Evolutionary conservation across 768 basidiomycete genomes (phyloP).

Genomic region (Rhizopogon sp.): DNA sequence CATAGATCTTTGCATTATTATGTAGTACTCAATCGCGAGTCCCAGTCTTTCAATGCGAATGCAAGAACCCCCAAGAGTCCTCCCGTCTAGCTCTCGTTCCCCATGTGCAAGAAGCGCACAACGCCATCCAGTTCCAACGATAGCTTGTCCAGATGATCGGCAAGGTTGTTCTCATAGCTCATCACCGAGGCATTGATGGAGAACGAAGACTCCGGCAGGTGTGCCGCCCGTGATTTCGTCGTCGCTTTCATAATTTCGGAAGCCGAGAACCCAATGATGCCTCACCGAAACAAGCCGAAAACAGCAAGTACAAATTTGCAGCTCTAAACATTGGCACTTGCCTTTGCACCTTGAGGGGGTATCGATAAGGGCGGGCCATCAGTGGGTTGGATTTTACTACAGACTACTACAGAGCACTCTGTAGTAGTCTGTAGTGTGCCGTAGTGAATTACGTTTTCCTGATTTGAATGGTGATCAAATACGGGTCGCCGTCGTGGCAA

Average conservation of each 20-base stretch:
- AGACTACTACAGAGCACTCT: no score
- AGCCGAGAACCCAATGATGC: slow-evolving; percentile 61
- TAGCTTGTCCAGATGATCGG: slow-evolving; percentile 54
- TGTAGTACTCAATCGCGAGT: slow-evolving; percentile 24
- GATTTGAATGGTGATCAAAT: slow-evolving; percentile 66
- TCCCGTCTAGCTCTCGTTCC: slow-evolving; percentile 63
- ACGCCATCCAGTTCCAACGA: slow-evolving; percentile 65
- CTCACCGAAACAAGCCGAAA: slow-evolving; percentile 17
- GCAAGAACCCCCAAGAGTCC: slow-evolving; percentile 67
- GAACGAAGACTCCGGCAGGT: slow-evolving; percentile 31
- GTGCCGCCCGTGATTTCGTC: not conserved
- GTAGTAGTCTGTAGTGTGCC: no score
- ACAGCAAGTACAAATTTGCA: no score
- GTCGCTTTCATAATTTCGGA: slow-evolving; percentile 8
- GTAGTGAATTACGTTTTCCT: no score
- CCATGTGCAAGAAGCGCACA: slow-evolving; percentile 62
- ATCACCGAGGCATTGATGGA: slow-evolving; percentile 28
- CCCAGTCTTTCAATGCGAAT: slow-evolving; percentile 80
- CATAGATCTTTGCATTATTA: not conserved
- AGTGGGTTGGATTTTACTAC: no score
- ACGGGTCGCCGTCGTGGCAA: slow-evolving; percentile 60
- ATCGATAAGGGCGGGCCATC: no score
- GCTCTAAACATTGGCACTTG: slow-evolving; percentile 16
- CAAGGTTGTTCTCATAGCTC: slow-evolving; percentile 41
- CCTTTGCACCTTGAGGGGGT: slow-evolving; percentile 39